A percentile compares a stretch with the other conserved stretches of the same genome.
Evolutionary conservation across 2,329 filamentous ascomycete genomes (phyloP).

Genomic region (Colletotrichum chlorophyti): DNA sequence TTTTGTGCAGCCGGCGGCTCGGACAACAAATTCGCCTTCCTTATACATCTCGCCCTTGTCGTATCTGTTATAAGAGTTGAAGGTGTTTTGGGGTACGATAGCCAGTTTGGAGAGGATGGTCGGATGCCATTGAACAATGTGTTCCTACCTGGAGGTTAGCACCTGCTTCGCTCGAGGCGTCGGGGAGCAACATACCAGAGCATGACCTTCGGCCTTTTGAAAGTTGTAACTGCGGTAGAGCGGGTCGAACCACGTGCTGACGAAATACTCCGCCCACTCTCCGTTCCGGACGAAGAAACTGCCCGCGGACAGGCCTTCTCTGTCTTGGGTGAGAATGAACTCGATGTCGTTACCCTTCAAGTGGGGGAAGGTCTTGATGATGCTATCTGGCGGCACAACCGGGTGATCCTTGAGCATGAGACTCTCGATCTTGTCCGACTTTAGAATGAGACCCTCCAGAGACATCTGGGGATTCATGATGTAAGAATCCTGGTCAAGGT

Average conservation of each 20-base stretch:
- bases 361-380: slow-evolving; percentile 92
- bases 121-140: slow-evolving; percentile 95
- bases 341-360: slow-evolving; percentile 81
- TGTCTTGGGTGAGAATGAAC: slow-evolving; percentile 84
- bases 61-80: slow-evolving; percentile 78
- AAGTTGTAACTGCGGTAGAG: slow-evolving; percentile 95
- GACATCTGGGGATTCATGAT: slow-evolving; percentile 83
- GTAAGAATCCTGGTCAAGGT: slow-evolving; percentile 81
- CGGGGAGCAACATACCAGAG: slow-evolving; percentile 68
- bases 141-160: slow-evolving; percentile 62
- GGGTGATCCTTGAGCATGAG: slow-evolving; percentile 86
- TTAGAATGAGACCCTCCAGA: slow-evolving; percentile 75
- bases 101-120: slow-evolving; percentile 91
- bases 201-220: slow-evolving; percentile 91
- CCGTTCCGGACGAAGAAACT: slow-evolving; percentile 84
- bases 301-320: slow-evolving; percentile 75
- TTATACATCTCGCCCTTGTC: slow-evolving; percentile 68
- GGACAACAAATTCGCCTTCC: slow-evolving; percentile 84
- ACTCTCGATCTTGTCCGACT: slow-evolving; percentile 69
- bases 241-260: slow-evolving; percentile 96
- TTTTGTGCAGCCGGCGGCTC: slow-evolving; percentile 76
- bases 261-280: slow-evolving; percentile 90
- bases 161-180: background rate
- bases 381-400: slow-evolving; percentile 92
- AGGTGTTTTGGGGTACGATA: slow-evolving; percentile 81